These are phyloP conservation scores for Trichoderma asperelloides DNA, from an alignment of 495 filamentous ascomycete species.

Conservation along the genomic window DNA sequence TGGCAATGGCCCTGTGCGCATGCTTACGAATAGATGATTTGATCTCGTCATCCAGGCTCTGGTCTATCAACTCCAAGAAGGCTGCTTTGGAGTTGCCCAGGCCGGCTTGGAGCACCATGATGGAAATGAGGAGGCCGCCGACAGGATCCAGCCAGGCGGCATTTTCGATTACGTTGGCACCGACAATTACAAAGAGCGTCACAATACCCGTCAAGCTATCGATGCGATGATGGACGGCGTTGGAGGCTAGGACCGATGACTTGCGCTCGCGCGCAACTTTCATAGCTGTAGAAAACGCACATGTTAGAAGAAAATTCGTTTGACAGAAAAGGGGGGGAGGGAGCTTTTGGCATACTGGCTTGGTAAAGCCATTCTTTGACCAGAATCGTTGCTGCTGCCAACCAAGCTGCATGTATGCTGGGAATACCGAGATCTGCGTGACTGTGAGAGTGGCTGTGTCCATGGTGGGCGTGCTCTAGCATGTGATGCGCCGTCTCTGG, in stretches of 20 bases:
- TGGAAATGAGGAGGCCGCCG: slow-evolving; percentile 79
- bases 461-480: slow-evolving; percentile 46
- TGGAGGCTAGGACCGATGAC: slow-evolving; percentile 92
- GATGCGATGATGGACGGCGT: slow-evolving; percentile 91
- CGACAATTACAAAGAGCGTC: slow-evolving; percentile 76
- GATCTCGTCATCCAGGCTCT: slow-evolving; percentile 77
- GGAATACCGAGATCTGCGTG: slow-evolving; percentile 49
- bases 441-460: slow-evolving; percentile 55
- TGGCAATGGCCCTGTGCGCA: slow-evolving; percentile 48
- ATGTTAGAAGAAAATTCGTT: slow-evolving; percentile 16
- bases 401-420: slow-evolving; percentile 86
- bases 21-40: slow-evolving; percentile 57
- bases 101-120: slow-evolving; percentile 88
- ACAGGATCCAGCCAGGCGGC: slow-evolving; percentile 93
- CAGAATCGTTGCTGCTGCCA: slow-evolving; percentile 82
- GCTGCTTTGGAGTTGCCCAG: slow-evolving; percentile 75
- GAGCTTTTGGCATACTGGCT: slow-evolving; percentile 59
- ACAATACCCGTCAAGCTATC: slow-evolving; percentile 93
- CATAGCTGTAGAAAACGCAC: slow-evolving; percentile 59
- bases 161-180: slow-evolving; percentile 74
- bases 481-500: slow-evolving; percentile 33
- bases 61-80: slow-evolving; percentile 80
- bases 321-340: background rate
- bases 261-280: slow-evolving; percentile 92
- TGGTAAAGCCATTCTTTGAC: slow-evolving; percentile 96